Conservation (phyloP, 1,284 basidiomycete genomes). For the Sutorius eximius region DNA sequence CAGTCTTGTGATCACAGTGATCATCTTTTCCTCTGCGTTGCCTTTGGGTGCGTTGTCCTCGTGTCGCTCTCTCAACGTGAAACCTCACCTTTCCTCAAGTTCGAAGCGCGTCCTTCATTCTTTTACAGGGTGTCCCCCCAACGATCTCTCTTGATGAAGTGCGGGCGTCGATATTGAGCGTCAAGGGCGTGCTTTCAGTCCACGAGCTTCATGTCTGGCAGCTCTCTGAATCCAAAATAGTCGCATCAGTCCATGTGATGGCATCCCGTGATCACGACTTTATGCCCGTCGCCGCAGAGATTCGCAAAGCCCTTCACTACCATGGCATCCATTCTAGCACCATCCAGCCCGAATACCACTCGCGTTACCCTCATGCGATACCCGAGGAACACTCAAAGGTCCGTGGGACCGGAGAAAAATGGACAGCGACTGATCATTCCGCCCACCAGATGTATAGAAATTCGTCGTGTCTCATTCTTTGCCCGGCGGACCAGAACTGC, state of each 20-base stretch:
- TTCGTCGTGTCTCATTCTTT: constrained; percentile 48
- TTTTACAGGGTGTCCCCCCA: constrained; percentile 94
- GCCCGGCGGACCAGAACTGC: constrained; percentile 66
- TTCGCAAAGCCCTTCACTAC: constrained; percentile 81
- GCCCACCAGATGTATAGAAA: constrained; percentile 41
- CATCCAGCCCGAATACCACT: constrained; percentile 80
- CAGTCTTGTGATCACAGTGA: constrained; percentile 91
- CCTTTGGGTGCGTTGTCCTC: constrained; percentile 71
- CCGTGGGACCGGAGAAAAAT: constrained; percentile 3
- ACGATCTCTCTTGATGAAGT: constrained; percentile 89
- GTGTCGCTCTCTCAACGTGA: constrained; percentile 7
- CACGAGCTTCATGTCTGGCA: constrained; percentile 99
- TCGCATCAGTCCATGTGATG: constrained; percentile 95
- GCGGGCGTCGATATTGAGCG: constrained; percentile 72
- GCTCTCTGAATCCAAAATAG: constrained; percentile 83
- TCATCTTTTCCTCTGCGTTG: constrained; percentile 95
- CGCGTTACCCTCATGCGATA: constrained; percentile 20
- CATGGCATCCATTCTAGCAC: constrained; percentile 95
- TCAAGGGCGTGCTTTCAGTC: constrained; percentile 87
- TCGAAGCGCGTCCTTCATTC: constrained; percentile 91
- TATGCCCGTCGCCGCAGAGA: constrained; percentile 86
- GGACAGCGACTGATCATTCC: neutral
- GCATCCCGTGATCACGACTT: constrained; percentile 82
- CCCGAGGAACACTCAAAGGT: constrained; percentile 50
- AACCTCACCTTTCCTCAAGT: constrained; percentile 47